These are phyloP conservation scores for Boletus sp. DNA, from an alignment of 768 basidiomycete genomes.

Conservation along the genomic window DNA sequence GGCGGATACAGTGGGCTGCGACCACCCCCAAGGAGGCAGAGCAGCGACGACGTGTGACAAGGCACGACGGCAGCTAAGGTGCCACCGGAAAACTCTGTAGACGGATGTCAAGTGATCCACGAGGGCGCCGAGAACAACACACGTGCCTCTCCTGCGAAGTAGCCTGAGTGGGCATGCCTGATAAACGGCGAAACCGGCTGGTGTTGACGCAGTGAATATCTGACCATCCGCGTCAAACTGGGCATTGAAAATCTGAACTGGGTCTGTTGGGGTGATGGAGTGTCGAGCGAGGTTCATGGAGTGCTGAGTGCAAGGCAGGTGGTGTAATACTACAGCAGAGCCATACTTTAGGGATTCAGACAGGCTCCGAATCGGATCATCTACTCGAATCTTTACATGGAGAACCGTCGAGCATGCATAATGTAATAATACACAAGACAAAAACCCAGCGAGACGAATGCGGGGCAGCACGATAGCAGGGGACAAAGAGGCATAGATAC, in stretches of 20 bases:
- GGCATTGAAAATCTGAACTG: conserved; percentile 73
- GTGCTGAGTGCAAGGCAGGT: conserved; percentile 19
- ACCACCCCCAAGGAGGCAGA: conserved; percentile 87
- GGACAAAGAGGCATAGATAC: conserved; percentile 25
- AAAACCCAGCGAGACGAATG: conserved; percentile 13
- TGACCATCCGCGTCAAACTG: conserved; percentile 77
- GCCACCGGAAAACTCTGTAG: conserved; percentile 71
- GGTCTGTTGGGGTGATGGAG: conserved; percentile 73
- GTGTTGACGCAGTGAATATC: conserved; percentile 79
- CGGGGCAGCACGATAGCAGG: conserved; percentile 17
- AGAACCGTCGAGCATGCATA: conserved; percentile 3
- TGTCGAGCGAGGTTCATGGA: conserved; percentile 86
- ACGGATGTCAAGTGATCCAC: conserved; percentile 16
- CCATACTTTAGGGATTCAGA: conserved; percentile 13
- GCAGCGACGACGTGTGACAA: conserved; percentile 74
- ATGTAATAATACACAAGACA: conserved; percentile 23
- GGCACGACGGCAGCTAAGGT: conserved; percentile 78
- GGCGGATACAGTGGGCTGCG: conserved; percentile 86
- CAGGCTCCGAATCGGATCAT: conserved; percentile 6
- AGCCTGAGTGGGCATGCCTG: conserved; percentile 72
- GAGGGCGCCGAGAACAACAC: not conserved
- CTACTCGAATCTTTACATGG: not conserved
- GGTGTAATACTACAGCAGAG: conserved; percentile 14
- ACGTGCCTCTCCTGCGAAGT: conserved; percentile 76
- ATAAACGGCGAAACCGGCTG: conserved; percentile 82